Base-by-base conservation (phyloP, 2,329 filamentous ascomycete species). In the Ascochyta viciae-villosae region DNA sequence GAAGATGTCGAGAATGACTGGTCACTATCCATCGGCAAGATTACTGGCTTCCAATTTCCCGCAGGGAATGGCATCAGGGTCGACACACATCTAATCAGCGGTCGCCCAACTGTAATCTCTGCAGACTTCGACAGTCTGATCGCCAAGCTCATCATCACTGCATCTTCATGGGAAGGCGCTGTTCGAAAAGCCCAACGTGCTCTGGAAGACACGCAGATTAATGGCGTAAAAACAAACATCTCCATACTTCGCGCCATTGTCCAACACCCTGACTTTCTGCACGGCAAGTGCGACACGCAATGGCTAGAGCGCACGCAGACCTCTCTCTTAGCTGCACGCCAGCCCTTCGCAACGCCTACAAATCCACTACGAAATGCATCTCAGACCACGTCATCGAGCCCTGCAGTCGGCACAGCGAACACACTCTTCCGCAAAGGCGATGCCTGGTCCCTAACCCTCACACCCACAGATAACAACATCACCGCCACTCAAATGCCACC, bases 41-140 rank as follows among this genome's bases (percentile, higher is more conserved):
- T 88, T 15, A 79, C 76, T 0, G 76, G 78, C 0, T 84, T 85
- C 42, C 72, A 76, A 7, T 81, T 87, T 3, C 85, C 86, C 0
- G 75, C 73, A 1, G 85, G 86, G 1, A 83, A 86, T 57, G 85
- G 86, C 0, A 75, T 86, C 12, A 73, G 85, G 19, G 76, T 87
- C 3, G 85, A 87, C 58, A 86, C 82, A 0, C 80, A 85, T 59
- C 70, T 87, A 1, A 73, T 79, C n/a, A 68, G 70, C 10, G 72
- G 74, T 1, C 72, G 74, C 1, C 68, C 76, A 0, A 72, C 78
- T 0, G 68, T 84, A 4, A 76, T 87, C 0, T 80, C 81, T 0
- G 76, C 83, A 1, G 81, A 85, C 33, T 87, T 86, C 60, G 85
- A 88, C 68, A 84, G 82, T 49, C 76, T 87, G 1, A 68, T 87